Conservation (phyloP, 192 early-diverging fungal species). For the Glomus cerebriforme region DNA sequence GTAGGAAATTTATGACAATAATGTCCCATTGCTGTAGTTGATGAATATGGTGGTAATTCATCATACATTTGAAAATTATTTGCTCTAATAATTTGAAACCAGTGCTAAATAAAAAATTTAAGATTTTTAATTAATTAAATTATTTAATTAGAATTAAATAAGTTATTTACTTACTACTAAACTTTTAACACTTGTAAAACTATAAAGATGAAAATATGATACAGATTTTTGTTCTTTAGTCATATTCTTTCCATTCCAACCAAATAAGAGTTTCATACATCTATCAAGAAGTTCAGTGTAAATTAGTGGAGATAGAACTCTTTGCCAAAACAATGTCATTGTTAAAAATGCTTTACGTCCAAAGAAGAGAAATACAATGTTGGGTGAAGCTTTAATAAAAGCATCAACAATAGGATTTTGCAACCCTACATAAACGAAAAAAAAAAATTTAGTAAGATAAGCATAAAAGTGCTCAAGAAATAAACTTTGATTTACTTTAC, state of each 20-base stretch:
- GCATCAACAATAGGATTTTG: slow-evolving; percentile 81
- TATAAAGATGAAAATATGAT: slow-evolving; percentile 86
- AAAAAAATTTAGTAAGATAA: not conserved
- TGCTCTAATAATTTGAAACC: slow-evolving; percentile 94
- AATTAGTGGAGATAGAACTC: slow-evolving; percentile 69
- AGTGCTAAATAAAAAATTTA: slow-evolving; percentile 58
- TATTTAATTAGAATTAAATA: not conserved
- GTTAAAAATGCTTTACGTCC: slow-evolving; percentile 82
- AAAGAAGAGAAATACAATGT: slow-evolving; percentile 85
- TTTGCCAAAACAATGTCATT: slow-evolving; percentile 84
- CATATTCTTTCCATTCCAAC: slow-evolving; percentile 74
- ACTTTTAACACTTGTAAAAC: slow-evolving; percentile 84
- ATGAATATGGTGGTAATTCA: slow-evolving; percentile 64
- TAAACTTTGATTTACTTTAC: slow-evolving; percentile 25
- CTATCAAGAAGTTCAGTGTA: slow-evolving; percentile 75
- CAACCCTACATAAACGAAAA: slow-evolving; percentile 51
- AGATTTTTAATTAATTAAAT: not conserved
- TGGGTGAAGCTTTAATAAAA: slow-evolving; percentile 80
- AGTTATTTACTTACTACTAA: slow-evolving; percentile 64
- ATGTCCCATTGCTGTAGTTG: slow-evolving; percentile 53
- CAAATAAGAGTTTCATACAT: slow-evolving; percentile 77
- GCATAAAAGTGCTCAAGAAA: not conserved
- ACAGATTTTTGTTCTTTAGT: slow-evolving; percentile 73
- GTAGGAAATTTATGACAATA: slow-evolving; percentile 72
- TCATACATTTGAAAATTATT: slow-evolving; percentile 92